Conservation (phyloP, 2,329 filamentous ascomycete species). For the Emmonsiellopsis sp. region DNA sequence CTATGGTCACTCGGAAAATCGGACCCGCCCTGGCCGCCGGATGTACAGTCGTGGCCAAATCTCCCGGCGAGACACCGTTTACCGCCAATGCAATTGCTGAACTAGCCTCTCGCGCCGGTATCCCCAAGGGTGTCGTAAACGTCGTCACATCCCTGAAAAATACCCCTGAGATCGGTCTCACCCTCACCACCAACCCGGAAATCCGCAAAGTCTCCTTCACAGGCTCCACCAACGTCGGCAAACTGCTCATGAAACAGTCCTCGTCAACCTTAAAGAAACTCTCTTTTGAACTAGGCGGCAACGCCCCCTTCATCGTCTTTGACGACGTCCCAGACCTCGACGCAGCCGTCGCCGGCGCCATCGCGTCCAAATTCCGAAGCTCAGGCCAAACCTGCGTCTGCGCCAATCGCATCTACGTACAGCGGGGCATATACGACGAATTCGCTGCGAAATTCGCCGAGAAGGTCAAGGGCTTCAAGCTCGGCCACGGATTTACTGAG, state of each 20-base stretch:
- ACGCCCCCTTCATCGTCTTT: slow-evolving; percentile 94
- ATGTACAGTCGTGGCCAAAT: slow-evolving; percentile 88
- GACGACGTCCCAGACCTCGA: slow-evolving; percentile 83
- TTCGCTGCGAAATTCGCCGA: slow-evolving; percentile 49
- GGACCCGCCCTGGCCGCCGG: slow-evolving; percentile 70
- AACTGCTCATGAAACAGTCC: slow-evolving; percentile 83
- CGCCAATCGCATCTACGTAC: slow-evolving; percentile 51
- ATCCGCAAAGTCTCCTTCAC: slow-evolving; percentile 93
- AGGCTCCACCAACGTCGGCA: slow-evolving; percentile 58
- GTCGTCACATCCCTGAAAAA: slow-evolving; percentile 72
- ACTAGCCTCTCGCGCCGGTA: slow-evolving; percentile 74
- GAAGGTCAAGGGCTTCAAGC: slow-evolving; percentile 42
- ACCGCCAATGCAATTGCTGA: slow-evolving; percentile 82
- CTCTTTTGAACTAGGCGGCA: slow-evolving; percentile 87
- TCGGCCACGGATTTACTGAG: slow-evolving; percentile 38
- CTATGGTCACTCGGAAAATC: slow-evolving; percentile 45
- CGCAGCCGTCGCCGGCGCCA: slow-evolving; percentile 68
- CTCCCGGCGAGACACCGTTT: slow-evolving; percentile 85
- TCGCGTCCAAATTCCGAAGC: slow-evolving; percentile 84
- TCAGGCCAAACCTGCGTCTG: slow-evolving; percentile 95
- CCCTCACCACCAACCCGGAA: slow-evolving; percentile 64
- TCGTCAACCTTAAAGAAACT: slow-evolving; percentile 75
- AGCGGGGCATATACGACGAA: slow-evolving; percentile 43
- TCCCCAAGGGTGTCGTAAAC: slow-evolving; percentile 86
- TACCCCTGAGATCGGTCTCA: slow-evolving; percentile 67